A percentile compares a stretch with the other conserved stretches of the same genome.
Conservation (phyloP, 148 eudicot genomes). For the Persicaria tinctoria region DNA sequence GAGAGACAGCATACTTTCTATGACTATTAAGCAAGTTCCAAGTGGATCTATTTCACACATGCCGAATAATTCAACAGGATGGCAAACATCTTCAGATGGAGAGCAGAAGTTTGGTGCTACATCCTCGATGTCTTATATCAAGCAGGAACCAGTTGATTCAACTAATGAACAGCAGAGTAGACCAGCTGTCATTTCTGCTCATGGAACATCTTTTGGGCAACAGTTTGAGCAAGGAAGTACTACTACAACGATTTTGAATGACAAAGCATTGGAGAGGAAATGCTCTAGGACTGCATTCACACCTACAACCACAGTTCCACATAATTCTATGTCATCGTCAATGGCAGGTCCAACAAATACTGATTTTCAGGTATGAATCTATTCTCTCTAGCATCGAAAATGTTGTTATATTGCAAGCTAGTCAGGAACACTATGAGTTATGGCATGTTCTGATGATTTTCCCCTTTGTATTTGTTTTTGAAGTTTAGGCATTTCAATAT, state of each 20-base stretch:
- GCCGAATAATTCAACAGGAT: conserved; percentile 23
- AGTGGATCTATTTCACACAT: conserved; percentile 30
- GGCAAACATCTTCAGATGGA: conserved; percentile 39
- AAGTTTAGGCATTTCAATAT: background rate
- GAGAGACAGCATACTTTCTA: conserved; percentile 35
- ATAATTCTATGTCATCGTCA: conserved; percentile 29
- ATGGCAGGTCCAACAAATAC: conserved; percentile 27
- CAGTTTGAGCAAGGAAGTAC: conserved; percentile 44
- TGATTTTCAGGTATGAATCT: conserved; percentile 35
- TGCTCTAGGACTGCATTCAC: conserved; percentile 36
- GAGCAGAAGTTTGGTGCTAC: conserved; percentile 41
- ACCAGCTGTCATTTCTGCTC: conserved; percentile 30
- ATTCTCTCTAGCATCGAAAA: background rate
- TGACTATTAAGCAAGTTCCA: conserved; percentile 38
- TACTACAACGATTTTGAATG: conserved; percentile 29
- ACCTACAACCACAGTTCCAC: conserved; percentile 24
- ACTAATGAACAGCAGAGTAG: conserved; percentile 46
- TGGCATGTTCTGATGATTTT: background rate
- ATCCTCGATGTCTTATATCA: conserved; percentile 40
- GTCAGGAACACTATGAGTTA: background rate
- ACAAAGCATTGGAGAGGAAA: conserved; percentile 48
- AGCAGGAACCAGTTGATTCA: conserved; percentile 61
- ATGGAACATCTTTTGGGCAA: conserved; percentile 36
- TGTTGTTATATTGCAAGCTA: background rate
- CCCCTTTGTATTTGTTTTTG: background rate